Evolutionary conservation across 371 early-diverging fungal genomes (phyloP), one percentile per base, ranked within the genome.

Genomic region (Syncephalastrum racemosum): DNA sequence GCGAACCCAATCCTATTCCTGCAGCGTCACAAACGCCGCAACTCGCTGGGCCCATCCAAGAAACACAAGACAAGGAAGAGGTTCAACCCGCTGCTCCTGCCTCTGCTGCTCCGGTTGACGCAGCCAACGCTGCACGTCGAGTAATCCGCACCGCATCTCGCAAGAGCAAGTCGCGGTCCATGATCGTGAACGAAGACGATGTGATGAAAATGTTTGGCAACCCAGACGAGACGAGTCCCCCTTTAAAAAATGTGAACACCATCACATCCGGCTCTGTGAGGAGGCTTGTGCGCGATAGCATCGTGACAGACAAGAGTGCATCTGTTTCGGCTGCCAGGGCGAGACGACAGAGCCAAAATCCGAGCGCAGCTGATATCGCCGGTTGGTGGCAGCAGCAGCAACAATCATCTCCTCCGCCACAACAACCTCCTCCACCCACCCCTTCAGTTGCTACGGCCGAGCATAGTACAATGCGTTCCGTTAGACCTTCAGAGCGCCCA

Each of bases 191-290:
- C 19, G 68, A 67, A 27, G 58, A 67, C n/a, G 63, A 55, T 19
- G 60, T 62, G 31, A 53, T 58, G 45, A 59, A 50, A 47, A 62
- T 67, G 62, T 67, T 67, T 55, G 20, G 46, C 18, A 18, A 53
- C 27, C 50, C 41, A 18, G 48, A 25, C 12, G 58, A 57, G 16
- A 16, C 8, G 4, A n/a, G n/a, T n/a, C 10, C 12, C 10, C 24
- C 56, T 25, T 27, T 45, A 50, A 20, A 52, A 51, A 22, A 44
- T 8, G 40, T 39, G 39, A 49, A 23, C 31, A 67, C 69, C 8
- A 55, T 70, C 3, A 63, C 68, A 7, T 63, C 75, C 1, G 75
- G 75, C 6, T 69, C 75, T 2, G 65, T 71, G 43, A 44, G 72
- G 31, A 67, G 75, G 13, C 24, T 71, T 8, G 64, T 71, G 12